Conservation (phyloP, 305 asterid species). For the Salvia sclarea region DNA sequence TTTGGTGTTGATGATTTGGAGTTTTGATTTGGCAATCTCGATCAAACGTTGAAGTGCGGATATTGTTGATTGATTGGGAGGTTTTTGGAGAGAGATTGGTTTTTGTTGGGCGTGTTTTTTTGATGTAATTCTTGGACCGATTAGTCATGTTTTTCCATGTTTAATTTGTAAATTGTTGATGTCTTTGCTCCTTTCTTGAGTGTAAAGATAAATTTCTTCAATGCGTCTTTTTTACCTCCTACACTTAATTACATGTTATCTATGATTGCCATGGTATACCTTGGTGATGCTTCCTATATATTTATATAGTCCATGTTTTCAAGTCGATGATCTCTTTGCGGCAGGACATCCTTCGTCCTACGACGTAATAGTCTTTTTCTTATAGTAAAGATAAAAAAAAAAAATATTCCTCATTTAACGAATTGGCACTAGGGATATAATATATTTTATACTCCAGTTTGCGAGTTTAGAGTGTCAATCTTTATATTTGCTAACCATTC, state of each 20-base stretch:
- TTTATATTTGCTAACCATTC: too few relatives aligned
- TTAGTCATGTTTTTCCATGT: constrained; percentile 2
- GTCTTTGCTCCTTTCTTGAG: constrained; percentile 12
- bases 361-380: too few relatives aligned
- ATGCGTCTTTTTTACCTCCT: neutral
- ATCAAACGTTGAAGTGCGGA: constrained; percentile 6
- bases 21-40: constrained; percentile 20
- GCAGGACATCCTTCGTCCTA: too few relatives aligned
- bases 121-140: constrained; percentile 4
- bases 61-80: neutral
- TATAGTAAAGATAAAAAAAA: too few relatives aligned
- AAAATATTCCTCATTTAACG: too few relatives aligned
- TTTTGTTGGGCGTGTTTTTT: neutral
- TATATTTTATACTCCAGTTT: too few relatives aligned
- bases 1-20: constrained; percentile 7
- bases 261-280: too few relatives aligned
- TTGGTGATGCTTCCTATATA: neutral
- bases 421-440: too few relatives aligned
- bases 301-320: too few relatives aligned
- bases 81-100: constrained; percentile 22
- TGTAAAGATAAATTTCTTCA: constrained; percentile 27
- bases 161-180: constrained; percentile 22
- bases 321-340: too few relatives aligned
- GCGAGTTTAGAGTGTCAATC: too few relatives aligned
- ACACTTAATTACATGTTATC: neutral